Base-by-base conservation (phyloP, 495 filamentous ascomycete species). In the Ascodesmis nigricans region DNA sequence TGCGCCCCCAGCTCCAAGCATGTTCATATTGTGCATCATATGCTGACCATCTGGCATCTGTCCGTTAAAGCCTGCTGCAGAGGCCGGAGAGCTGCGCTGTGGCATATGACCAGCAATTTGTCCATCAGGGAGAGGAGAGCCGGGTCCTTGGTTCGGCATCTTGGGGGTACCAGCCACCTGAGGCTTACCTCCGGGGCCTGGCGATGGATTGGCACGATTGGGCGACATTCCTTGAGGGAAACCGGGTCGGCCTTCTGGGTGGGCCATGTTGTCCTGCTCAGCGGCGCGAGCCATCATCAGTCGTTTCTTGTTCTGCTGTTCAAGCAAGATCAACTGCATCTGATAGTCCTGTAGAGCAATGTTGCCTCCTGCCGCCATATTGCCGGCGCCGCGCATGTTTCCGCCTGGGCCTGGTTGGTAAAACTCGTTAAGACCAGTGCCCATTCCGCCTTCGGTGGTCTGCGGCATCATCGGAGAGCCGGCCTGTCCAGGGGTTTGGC, bases 341-440 rank as follows among this genome's bases (percentile, higher is more conserved):
- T 97, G 87, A 56, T 97, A 95, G 54, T 95, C 90, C 53, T 93
- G 84, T 35, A 97, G 63, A 23, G 90, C 90, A 54, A 92, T 83
- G 48, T 87, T 92, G 52, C 80, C 80, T 32, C 68, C 65, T 39
- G 40, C 52, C 11, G 50, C 50, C 44, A 65, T 54, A 57, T 79
- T 67, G 30, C 64, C 66, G 39, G 57, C 64, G 11, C 58, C 52
- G 44, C 63, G 56, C 22, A 63, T 60, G 16, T 47, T 44, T 11
- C 19, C 22, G 31, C 38, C 42, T 21, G 41, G 47, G 47, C 64
- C 66, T 35, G 63, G 55, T 40, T 66, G 66, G 55, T 80, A 90
- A 52, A 69, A 81, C 27, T 75, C 71, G 25, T 54, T 57, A 38
- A 79, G 63, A 39, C 61, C 55, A 45, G 66, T 59, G 38, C 31